Evolutionary conservation across 164 flowering plant species (phyloP).

Genomic region (Malania oleifera): DNA sequence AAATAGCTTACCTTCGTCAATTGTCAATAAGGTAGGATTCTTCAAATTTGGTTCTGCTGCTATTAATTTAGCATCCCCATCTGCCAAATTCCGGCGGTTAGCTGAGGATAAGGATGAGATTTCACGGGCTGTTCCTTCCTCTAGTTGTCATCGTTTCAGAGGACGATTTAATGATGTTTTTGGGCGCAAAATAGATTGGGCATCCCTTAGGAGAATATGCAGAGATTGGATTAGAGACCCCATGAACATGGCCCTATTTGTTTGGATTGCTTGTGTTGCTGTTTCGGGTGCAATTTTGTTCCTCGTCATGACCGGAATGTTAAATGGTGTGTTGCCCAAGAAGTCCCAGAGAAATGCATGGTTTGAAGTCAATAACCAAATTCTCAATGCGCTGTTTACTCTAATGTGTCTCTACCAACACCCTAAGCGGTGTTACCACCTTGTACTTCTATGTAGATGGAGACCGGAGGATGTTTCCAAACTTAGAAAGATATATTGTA

Average conservation of each 20-base stretch:
- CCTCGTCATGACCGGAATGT: conserved; percentile 88
- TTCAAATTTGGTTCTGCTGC: conserved; percentile 33
- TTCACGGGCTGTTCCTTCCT: conserved; percentile 57
- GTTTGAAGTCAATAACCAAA: conserved; percentile 94
- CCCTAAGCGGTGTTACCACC: conserved; percentile 75
- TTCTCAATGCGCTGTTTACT: conserved; percentile 87
- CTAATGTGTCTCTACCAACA: conserved; percentile 93
- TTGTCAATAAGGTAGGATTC: conserved; percentile 21
- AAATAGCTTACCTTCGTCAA: conserved; percentile 6
- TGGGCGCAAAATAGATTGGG: conserved; percentile 51
- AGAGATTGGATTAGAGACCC: conserved; percentile 78
- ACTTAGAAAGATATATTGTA: conserved; percentile 79
- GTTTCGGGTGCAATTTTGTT: conserved; percentile 80
- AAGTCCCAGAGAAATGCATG: conserved; percentile 65
- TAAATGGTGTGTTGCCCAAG: conserved; percentile 49
- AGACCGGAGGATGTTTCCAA: conserved; percentile 51
- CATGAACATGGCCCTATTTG: conserved; percentile 70
- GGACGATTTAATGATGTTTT: conserved; percentile 41
- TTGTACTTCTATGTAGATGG: conserved; percentile 74
- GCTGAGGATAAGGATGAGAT: conserved; percentile 54
- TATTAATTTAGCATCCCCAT: conserved; percentile 36
- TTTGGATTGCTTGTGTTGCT: conserved; percentile 71
- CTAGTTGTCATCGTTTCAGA: conserved; percentile 30
- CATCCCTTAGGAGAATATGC: conserved; percentile 33
- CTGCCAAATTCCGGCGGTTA: conserved; percentile 50